Evolutionary conservation across 2,329 filamentous ascomycete species (phyloP).

Genomic region (Podosphaera fusca): DNA sequence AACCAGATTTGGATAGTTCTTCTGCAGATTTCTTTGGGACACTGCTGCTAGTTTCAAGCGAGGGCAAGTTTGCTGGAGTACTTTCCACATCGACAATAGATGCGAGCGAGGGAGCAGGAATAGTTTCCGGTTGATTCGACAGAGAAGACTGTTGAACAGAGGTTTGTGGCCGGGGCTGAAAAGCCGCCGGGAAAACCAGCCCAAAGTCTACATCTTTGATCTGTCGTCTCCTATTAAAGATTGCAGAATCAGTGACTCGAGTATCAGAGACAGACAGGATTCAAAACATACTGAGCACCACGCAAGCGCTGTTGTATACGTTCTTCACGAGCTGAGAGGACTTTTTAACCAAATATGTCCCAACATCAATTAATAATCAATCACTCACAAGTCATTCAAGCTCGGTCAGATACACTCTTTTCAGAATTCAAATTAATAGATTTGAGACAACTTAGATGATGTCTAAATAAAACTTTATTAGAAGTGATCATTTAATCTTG

Average conservation of each 20-base stretch:
- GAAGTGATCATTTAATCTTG: too few species aligned
- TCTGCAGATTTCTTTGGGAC: background rate
- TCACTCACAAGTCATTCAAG: too few species aligned
- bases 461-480: too few species aligned
- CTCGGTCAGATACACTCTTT: too few species aligned
- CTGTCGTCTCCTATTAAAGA: slow-evolving; percentile 20
- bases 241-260: slow-evolving; percentile 16
- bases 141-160: slow-evolving; percentile 3
- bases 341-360: too few species aligned
- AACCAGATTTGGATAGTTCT: background rate
- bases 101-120: background rate
- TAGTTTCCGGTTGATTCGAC: slow-evolving; percentile 1
- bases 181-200: slow-evolving; percentile 22
- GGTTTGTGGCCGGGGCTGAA: slow-evolving; percentile 3
- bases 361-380: too few species aligned
- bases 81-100: background rate
- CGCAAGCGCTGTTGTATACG: slow-evolving; percentile 41
- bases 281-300: slow-evolving; percentile 31
- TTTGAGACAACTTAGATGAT: too few species aligned
- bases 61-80: slow-evolving; percentile 5
- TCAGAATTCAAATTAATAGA: too few species aligned
- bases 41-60: slow-evolving; percentile 1
- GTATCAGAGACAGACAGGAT: background rate
- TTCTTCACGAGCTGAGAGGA: slow-evolving; percentile 28
- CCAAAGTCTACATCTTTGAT: slow-evolving; percentile 37